A percentile compares a stretch with the other conserved stretches of the same genome.
phyloP scores from a whole-genome alignment of 257 asterid genomes.

The Penstemon barbatus region DNA sequence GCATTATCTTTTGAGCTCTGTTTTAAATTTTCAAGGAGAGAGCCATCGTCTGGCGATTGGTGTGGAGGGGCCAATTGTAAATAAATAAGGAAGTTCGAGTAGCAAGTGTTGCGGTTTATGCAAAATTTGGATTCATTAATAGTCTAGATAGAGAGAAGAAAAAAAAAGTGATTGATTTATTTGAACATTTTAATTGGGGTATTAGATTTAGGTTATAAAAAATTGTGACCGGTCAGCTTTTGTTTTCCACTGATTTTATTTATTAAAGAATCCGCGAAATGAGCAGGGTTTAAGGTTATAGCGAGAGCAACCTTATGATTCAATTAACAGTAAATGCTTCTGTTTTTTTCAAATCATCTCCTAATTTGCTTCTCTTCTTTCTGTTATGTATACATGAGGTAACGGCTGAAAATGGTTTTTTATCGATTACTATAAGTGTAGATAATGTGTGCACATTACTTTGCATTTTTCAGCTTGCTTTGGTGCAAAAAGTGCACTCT shows the following conservation, averaged over 20 bases:
- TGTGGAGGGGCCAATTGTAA: background rate
- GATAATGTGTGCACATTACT: too few relatives aligned
- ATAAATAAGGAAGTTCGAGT: background rate
- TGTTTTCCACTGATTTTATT: constrained; percentile 1
- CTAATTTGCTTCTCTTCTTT: background rate
- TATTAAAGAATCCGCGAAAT: background rate
- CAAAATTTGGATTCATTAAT: background rate
- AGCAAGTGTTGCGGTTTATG: background rate
- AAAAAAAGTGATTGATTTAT: background rate
- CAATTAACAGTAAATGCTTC: background rate
- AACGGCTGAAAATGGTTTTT: background rate
- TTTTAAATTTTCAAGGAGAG: constrained; percentile 8
- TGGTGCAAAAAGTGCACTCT: constrained; percentile 1
- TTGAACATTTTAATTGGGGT: background rate
- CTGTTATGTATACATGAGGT: background rate
- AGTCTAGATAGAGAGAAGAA: constrained; percentile 2
- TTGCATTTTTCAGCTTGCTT: constrained; percentile 5
- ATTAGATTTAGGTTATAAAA: background rate
- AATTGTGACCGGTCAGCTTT: constrained; percentile 7
- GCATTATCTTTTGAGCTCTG: constrained; percentile 16
- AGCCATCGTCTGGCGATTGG: constrained; percentile 11
- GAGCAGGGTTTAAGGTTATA: constrained; percentile 6
- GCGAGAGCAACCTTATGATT: background rate
- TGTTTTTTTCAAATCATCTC: background rate
- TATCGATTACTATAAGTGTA: too few relatives aligned